These are phyloP conservation scores for Artemisia tridentata DNA, from an alignment of 129 eudicot species.

Conservation along the genomic window DNA sequence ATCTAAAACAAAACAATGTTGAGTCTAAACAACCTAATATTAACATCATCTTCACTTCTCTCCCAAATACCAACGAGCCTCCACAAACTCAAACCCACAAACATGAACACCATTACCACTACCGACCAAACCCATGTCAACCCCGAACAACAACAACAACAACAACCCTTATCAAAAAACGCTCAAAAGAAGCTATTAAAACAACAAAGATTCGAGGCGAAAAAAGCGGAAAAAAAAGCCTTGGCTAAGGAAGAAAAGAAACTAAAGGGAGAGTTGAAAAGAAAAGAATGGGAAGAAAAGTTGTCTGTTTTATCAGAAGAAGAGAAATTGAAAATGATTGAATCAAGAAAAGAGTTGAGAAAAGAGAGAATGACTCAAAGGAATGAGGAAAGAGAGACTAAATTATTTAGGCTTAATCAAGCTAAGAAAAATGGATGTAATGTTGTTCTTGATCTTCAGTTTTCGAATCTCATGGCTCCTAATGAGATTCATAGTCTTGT, in stretches of 20 bases:
- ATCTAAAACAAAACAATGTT: no score
- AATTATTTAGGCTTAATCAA: constrained; percentile 40
- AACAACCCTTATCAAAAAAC: constrained; percentile 57
- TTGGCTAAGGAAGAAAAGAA: constrained; percentile 55
- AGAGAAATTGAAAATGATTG: constrained; percentile 61
- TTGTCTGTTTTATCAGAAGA: constrained; percentile 54
- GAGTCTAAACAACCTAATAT: no score
- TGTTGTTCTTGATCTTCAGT: constrained; percentile 72
- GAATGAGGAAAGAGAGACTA: constrained; percentile 56
- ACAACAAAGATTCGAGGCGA: constrained; percentile 75
- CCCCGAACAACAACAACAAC: constrained; percentile 17
- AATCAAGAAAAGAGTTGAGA: constrained; percentile 54
- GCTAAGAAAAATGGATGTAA: constrained; percentile 67
- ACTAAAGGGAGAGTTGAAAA: constrained; percentile 60
- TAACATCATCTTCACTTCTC: no score
- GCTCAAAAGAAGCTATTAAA: constrained; percentile 82
- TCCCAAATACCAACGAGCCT: no score
- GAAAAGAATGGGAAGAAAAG: constrained; percentile 81
- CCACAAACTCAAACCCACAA: background rate
- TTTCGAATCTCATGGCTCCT: constrained; percentile 63
- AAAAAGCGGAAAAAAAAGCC: constrained; percentile 88
- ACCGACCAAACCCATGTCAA: background rate
- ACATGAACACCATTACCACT: background rate
- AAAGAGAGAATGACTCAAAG: constrained; percentile 75
- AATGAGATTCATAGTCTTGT: constrained; percentile 73